A percentile compares a stretch with the other conserved stretches of the same genome.
Conservation (phyloP, 1,284 basidiomycete species). For the Neotropicomus parvogracilis region DNA sequence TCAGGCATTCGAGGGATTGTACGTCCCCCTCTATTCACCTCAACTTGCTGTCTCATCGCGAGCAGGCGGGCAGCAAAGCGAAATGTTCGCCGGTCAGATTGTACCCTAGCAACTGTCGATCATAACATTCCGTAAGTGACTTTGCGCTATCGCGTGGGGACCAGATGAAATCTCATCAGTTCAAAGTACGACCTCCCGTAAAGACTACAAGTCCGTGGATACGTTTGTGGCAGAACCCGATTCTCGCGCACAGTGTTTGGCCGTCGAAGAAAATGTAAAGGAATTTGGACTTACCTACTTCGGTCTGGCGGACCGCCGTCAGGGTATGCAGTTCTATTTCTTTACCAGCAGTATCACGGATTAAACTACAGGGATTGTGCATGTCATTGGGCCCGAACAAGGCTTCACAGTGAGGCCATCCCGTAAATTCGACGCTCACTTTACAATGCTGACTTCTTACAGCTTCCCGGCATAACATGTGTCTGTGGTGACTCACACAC, state of each 20-base stretch:
- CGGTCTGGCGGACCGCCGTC: slow-evolving; percentile 86
- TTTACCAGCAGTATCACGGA: slow-evolving; percentile 4
- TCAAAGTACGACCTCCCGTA: slow-evolving; percentile 79
- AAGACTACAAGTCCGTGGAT: slow-evolving; percentile 73
- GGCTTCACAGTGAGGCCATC: slow-evolving; percentile 74
- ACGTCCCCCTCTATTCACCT: slow-evolving; percentile 31
- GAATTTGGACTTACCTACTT: slow-evolving; percentile 95
- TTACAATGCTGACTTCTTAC: slow-evolving; percentile 2
- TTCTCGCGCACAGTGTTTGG: slow-evolving; percentile 86
- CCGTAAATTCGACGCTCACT: background rate
- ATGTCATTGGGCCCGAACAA: slow-evolving; percentile 95
- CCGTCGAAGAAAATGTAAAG: slow-evolving; percentile 93
- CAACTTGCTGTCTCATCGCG: slow-evolving; percentile 13
- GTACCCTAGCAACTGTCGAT: slow-evolving; percentile 92
- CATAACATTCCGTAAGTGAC: slow-evolving; percentile 89
- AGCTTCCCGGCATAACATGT: slow-evolving; percentile 93
- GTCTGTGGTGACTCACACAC: slow-evolving; percentile 97
- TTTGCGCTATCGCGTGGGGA: background rate
- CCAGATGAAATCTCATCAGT: slow-evolving; percentile 9
- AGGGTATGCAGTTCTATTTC: slow-evolving; percentile 51
- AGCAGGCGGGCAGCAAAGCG: slow-evolving; percentile 75
- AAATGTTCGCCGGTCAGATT: slow-evolving; percentile 85
- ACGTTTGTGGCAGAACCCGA: slow-evolving; percentile 87
- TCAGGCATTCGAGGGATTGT: slow-evolving; percentile 94
- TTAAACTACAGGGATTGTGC: slow-evolving; percentile 73